These are phyloP conservation scores for Phytophthora aleatoria DNA, from an alignment of 352 stramenopile genomes.

Conservation along the genomic window DNA sequence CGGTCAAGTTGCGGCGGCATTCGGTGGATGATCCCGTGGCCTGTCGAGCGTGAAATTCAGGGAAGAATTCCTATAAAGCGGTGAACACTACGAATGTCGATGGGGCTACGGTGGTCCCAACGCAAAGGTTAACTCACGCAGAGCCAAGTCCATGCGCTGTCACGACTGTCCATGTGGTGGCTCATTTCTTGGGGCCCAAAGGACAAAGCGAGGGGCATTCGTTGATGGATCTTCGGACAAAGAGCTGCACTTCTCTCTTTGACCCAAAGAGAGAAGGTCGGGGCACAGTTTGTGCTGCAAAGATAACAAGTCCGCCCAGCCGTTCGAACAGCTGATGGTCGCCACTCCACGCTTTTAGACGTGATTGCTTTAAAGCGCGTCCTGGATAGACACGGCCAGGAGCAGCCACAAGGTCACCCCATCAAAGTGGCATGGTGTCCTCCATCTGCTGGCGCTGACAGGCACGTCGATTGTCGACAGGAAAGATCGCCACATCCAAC, in stretches of 20 bases:
- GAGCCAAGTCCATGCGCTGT: conserved; percentile 17
- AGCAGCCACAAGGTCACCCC: conserved; percentile 15
- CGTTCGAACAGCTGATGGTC: too few relatives aligned
- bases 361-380: neutral
- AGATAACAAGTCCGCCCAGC: neutral
- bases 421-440: conserved; percentile 16
- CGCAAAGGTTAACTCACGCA: conserved; percentile 15
- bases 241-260: conserved; percentile 9
- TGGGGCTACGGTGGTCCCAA: neutral
- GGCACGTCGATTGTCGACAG: conserved; percentile 3
- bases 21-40: conserved; percentile 2
- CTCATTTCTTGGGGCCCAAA: conserved; percentile 11
- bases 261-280: neutral
- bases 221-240: conserved; percentile 12
- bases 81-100: conserved; percentile 1
- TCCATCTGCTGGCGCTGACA: conserved; percentile 21
- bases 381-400: neutral
- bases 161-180: conserved; percentile 32
- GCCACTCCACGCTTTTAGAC: too few relatives aligned
- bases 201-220: conserved; percentile 6
- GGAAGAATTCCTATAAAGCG: conserved; percentile 17
- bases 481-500: conserved; percentile 8
- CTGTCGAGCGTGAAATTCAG: conserved; percentile 12
- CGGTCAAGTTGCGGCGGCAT: conserved; percentile 1
- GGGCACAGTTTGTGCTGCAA: neutral